Evolutionary conservation across 1,284 basidiomycete genomes (phyloP).

Genomic region (Sporisorium sorghi): DNA sequence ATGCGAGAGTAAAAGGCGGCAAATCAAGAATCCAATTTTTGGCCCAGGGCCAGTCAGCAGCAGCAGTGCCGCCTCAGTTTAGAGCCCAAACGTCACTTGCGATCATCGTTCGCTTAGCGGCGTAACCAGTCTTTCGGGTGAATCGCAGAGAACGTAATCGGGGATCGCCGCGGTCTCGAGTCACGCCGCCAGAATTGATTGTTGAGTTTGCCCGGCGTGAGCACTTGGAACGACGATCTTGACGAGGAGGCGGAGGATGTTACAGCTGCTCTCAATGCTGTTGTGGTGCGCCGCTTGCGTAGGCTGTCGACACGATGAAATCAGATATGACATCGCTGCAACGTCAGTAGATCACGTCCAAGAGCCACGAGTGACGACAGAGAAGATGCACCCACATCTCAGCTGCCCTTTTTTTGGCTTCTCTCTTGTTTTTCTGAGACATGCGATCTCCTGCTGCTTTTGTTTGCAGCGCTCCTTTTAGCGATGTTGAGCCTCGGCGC

Average conservation of each 20-base stretch:
- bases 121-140: not conserved
- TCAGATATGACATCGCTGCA: too few species aligned
- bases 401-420: too few species aligned
- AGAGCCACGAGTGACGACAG: too few species aligned
- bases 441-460: not conserved
- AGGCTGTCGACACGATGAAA: too few species aligned
- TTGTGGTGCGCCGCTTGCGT: too few species aligned
- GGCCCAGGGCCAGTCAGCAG: not conserved
- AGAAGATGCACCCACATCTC: too few species aligned
- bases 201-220: not conserved
- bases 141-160: not conserved
- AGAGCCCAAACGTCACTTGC: not conserved
- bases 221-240: not conserved
- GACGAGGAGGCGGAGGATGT: too few species aligned
- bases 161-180: not conserved
- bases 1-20: not conserved
- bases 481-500: too few species aligned
- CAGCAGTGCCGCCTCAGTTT: not conserved
- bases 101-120: not conserved
- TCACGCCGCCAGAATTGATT: not conserved
- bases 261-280: not conserved
- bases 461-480: not conserved
- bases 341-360: too few species aligned
- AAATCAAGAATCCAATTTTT: too few species aligned
- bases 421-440: too few species aligned